Evolutionary conservation across 768 basidiomycete genomes (phyloP), one percentile per base, ranked within the genome.

Genomic region (Amylocystis lapponica): DNA sequence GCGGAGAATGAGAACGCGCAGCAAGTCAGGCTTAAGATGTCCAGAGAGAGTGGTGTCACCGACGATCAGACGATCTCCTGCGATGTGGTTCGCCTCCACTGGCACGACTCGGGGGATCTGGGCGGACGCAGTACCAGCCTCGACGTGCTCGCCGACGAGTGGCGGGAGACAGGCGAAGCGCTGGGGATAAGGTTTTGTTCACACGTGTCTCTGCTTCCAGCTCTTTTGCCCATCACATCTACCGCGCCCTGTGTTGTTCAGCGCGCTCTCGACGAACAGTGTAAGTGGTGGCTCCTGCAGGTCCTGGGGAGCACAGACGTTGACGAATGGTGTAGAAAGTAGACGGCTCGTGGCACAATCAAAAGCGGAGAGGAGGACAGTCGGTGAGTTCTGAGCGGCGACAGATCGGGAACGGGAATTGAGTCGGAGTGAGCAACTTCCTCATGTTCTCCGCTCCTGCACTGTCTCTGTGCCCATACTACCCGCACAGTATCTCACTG

Each of bases 381-480:
- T 44, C 47, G 49, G 50, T 43, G 27, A 52, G 49, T 56, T 60
- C 56, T 56, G 56, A 55, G 59, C 59, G 59, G 56, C 56, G 59
- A 60, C 59, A 44, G 40, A 50, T 56, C 59, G 59, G 59, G 52
- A 53, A 48, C 50, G 44, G 43, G 52, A 56, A 52, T 56, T 58
- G 53, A 56, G 56, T 60, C 59, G 59, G 59, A 60, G 59, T 60
- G 58, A 55, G 58, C 47, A 45, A 40, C 45, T 36, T 47, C 48
- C 31, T 48, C 47, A 48, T 41, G 52, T 59, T 46, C 58, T 55
- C 58, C 55, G 58, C 55, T 46, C 14, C 37, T 43, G 22, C 39
- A 29, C 37, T 38, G 26, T 23, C 27, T 33, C 41, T 39, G 20
- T 35, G 40, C 14, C 33, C 22, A 12, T 40, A 33, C 30, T 36